These are phyloP conservation scores for Quercus suber DNA, from an alignment of 306 rosid species.

Conservation along the genomic window DNA sequence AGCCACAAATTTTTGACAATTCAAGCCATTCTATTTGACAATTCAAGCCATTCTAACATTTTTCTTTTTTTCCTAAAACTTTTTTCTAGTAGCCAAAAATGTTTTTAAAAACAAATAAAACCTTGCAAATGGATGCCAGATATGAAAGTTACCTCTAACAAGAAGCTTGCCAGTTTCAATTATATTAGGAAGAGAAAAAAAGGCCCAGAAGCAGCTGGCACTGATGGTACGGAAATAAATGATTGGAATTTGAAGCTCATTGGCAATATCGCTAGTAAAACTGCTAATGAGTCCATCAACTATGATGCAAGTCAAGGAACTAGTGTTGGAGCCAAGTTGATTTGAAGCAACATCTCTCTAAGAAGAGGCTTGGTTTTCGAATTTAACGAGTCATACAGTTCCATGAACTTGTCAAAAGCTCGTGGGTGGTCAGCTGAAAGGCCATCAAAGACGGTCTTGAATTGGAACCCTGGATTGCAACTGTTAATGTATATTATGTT, in stretches of 20 bases:
- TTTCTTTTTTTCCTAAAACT: too few relatives aligned
- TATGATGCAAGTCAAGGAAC: slow-evolving; percentile 24
- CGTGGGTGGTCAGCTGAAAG: slow-evolving; percentile 11
- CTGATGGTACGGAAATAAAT: slow-evolving; percentile 36
- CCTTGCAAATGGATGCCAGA: too few relatives aligned
- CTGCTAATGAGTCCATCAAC: slow-evolving; percentile 36
- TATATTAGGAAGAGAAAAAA: slow-evolving; percentile 24
- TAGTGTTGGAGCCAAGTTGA: too few relatives aligned
- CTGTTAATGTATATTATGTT: too few relatives aligned
- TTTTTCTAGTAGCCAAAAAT: too few relatives aligned
- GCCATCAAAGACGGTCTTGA: slow-evolving; percentile 41
- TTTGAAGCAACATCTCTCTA: slow-evolving; percentile 10
- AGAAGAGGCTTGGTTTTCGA: slow-evolving; percentile 19
- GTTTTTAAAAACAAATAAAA: too few relatives aligned
- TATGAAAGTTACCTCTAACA: slow-evolving; percentile 29
- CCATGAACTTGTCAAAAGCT: background rate
- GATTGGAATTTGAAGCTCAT: slow-evolving; percentile 21
- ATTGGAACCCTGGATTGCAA: slow-evolving; percentile 32
- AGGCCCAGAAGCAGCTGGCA: slow-evolving; percentile 45
- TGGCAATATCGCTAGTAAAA: slow-evolving; percentile 24
- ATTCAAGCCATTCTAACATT: too few relatives aligned
- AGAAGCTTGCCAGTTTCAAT: slow-evolving; percentile 37
- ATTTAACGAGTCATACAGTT: background rate
- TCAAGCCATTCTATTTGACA: too few relatives aligned
- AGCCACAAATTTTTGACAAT: too few relatives aligned